Evolutionary conservation across 352 stramenopile species (phyloP).

Genomic region (Phytophthora citricola): DNA sequence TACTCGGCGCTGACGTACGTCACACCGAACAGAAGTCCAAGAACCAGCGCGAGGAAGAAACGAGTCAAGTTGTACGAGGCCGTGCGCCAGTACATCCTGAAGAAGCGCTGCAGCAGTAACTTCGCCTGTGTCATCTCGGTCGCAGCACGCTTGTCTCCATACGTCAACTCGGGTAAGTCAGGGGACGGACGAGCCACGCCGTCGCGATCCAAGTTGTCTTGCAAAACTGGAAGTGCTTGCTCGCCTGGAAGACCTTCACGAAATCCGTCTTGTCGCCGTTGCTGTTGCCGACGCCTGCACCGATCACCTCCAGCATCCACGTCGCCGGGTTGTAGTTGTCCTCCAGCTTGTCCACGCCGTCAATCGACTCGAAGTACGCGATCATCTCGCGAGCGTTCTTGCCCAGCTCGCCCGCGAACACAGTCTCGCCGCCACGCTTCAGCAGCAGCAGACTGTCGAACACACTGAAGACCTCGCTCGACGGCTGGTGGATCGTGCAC

Average conservation of each 20-base stretch:
- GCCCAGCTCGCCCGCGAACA: constrained; percentile 64
- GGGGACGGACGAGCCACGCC: not conserved
- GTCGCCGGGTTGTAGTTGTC: constrained; percentile 82
- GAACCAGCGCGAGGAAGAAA: too few species aligned
- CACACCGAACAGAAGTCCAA: too few species aligned
- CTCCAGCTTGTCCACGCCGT: constrained; percentile 53
- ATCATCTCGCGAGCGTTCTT: constrained; percentile 47
- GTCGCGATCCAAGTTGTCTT: constrained; percentile 43
- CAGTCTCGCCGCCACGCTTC: constrained; percentile 45
- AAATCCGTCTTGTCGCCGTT: constrained; percentile 48
- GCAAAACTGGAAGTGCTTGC: constrained; percentile 33
- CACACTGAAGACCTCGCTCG: constrained; percentile 78
- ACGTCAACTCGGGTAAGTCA: too few species aligned
- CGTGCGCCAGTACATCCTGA: too few species aligned
- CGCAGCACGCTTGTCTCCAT: too few species aligned
- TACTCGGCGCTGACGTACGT: too few species aligned
- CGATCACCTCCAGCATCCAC: constrained; percentile 51
- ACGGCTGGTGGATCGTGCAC: constrained; percentile 94
- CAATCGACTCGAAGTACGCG: constrained; percentile 31
- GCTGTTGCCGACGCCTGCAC: constrained; percentile 42
- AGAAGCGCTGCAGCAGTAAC: too few species aligned
- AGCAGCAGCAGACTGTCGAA: constrained; percentile 35
- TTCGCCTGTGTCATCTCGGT: too few species aligned
- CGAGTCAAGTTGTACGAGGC: too few species aligned
- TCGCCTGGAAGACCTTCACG: constrained; percentile 38